Conservation (phyloP, 306 rosid genomes). For the Trifolium subterraneum region DNA sequence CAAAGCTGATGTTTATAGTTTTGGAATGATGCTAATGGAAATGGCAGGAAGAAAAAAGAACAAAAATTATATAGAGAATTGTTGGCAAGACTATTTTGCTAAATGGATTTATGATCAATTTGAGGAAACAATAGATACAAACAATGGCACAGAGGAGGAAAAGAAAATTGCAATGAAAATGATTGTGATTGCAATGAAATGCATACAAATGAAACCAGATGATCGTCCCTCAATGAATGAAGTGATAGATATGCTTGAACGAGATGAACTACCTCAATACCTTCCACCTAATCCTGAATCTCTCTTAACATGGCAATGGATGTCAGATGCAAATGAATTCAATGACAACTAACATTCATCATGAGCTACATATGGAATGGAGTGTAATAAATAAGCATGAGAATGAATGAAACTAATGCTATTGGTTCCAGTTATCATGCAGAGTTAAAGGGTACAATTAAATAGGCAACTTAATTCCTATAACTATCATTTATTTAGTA, state of each 20-base stretch:
- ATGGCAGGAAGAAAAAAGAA: constrained; percentile 31
- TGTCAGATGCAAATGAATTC: neutral
- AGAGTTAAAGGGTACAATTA: neutral
- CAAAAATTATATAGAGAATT: neutral
- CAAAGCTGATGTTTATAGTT: neutral
- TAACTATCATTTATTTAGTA: neutral
- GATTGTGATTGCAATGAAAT: constrained; percentile 12
- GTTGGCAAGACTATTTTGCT: constrained; percentile 10
- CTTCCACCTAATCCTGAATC: constrained; percentile 1
- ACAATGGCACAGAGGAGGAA: constrained; percentile 17
- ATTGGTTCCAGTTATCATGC: neutral
- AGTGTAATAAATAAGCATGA: no score
- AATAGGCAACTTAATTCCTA: neutral
- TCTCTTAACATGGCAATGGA: constrained; percentile 1
- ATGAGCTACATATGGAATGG: neutral
- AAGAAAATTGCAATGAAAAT: constrained; percentile 32
- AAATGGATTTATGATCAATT: constrained; percentile 34
- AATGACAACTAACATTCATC: neutral
- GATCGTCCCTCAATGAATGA: constrained; percentile 29
- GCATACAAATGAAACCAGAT: constrained; percentile 29
- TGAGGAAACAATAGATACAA: constrained; percentile 20
- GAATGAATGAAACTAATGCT: neutral
- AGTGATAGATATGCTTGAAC: constrained; percentile 33
- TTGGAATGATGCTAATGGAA: constrained; percentile 13
- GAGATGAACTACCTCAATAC: neutral